Evolutionary conservation across 2,329 filamentous ascomycete genomes (phyloP).

Genomic region (Emmonsiellopsis sp.): DNA sequence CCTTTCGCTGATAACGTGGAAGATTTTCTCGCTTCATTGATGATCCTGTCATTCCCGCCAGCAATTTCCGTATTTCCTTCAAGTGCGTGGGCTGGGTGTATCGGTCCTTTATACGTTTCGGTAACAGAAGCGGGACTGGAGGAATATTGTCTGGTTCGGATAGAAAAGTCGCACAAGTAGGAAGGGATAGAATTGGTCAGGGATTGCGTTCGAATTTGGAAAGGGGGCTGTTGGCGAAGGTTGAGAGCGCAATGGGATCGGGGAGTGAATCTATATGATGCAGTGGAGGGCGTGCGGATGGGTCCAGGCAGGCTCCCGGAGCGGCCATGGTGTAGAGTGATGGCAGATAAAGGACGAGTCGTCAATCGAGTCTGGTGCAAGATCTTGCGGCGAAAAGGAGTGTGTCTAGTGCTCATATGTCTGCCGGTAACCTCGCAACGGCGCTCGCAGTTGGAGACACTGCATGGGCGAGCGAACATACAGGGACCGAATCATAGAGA

Average conservation of each 20-base stretch:
- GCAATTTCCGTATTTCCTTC: neutral
- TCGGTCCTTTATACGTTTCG: neutral
- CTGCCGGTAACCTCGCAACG: neutral
- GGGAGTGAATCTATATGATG: neutral
- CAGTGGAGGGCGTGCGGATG: neutral
- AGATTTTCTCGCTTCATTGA: neutral
- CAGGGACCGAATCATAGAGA: slow-evolving; percentile 18
- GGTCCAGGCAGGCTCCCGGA: neutral
- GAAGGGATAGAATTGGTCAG: neutral
- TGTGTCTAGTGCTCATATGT: neutral
- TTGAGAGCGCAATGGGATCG: neutral
- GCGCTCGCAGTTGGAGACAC: slow-evolving; percentile 17
- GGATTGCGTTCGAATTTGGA: neutral
- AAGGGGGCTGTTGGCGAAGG: neutral
- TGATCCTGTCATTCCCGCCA: neutral
- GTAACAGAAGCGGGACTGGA: neutral
- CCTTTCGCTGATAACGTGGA: no score
- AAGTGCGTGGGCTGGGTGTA: neutral
- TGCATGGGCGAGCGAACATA: slow-evolving; percentile 27
- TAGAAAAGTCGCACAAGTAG: neutral
- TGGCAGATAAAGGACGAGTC: neutral
- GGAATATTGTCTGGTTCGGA: neutral
- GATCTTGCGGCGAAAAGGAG: neutral
- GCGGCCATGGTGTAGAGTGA: neutral
- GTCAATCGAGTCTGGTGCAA: neutral